Evolutionary conservation across 129 eudicot genomes (phyloP).

Genomic region (Sambucus nigra): DNA sequence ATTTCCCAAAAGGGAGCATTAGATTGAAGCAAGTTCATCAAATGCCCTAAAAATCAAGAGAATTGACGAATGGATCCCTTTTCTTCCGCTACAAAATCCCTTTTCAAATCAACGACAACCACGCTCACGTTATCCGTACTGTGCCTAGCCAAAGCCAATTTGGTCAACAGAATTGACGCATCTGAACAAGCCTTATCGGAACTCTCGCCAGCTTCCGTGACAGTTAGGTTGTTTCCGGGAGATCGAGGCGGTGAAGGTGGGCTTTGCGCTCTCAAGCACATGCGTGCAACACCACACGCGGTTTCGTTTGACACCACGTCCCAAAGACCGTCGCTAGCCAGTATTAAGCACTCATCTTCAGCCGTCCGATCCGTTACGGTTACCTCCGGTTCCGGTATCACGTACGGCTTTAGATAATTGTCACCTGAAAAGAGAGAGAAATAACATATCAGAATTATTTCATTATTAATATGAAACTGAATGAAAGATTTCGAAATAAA

Average conservation of each 20-base stretch:
- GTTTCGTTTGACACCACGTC: slow-evolving; percentile 91
- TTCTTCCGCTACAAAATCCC: too few relatives aligned
- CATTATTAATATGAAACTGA: background rate
- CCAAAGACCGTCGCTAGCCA: slow-evolving; percentile 95
- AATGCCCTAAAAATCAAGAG: too few relatives aligned
- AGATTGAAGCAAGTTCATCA: too few relatives aligned
- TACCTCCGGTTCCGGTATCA: slow-evolving; percentile 93
- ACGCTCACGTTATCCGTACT: slow-evolving; percentile 89
- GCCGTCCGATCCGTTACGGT: slow-evolving; percentile 65
- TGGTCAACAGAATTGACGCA: slow-evolving; percentile 80
- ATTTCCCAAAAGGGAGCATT: too few relatives aligned
- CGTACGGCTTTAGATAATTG: slow-evolving; percentile 82
- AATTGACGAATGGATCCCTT: too few relatives aligned
- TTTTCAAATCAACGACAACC: slow-evolving; percentile 73
- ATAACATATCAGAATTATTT: background rate
- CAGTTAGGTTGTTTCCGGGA: slow-evolving; percentile 30
- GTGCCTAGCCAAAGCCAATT: slow-evolving; percentile 80
- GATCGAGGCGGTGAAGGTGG: slow-evolving; percentile 48
- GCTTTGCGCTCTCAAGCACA: slow-evolving; percentile 54
- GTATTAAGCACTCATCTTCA: slow-evolving; percentile 71
- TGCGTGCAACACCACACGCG: slow-evolving; percentile 80
- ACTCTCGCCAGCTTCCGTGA: slow-evolving; percentile 49
- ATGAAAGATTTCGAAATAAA: too few relatives aligned
- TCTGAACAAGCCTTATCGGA: slow-evolving; percentile 89
- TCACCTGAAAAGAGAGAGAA: slow-evolving; percentile 33